Base-by-base conservation (phyloP, 2,329 filamentous ascomycete species). In the Nigrospora sphaerica region DNA sequence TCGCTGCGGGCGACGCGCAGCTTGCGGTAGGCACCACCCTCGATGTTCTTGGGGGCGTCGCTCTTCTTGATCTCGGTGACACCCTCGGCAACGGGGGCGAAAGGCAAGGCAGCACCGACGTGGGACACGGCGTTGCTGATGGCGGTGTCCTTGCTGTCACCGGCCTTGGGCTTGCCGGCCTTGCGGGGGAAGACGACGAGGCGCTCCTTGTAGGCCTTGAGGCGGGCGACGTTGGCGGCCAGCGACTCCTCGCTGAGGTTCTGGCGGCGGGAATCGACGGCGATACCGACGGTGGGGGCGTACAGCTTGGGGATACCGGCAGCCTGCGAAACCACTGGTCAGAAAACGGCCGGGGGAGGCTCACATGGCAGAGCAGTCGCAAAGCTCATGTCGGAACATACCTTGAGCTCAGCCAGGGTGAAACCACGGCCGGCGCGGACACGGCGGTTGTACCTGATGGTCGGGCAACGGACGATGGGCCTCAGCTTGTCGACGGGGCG, bases 381-480 rank as follows among this genome's bases (percentile, higher is more conserved):
- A 23, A 2, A 12, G 12, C 45, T n/a, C 16, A 19, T 12, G 19
- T 12, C 13, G 18, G 44, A 44, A 59, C 71, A 58, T 86, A 96
- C 92, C 91, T 98, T 98, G 71, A 98, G 81, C 83, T 98, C 93
- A 77, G 85, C 80, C 61, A 97, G 80, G 63, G 92, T 89, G 86
- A 98, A 98, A 72, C 93, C 93, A 80, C 93, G 90, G 73, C 93
- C 93, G 68, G 89, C 83, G 71, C 93, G 86, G 69, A 95, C 87
- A 71, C 90, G 90, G 71, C 93, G 91, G 88, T 98, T 98, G 83
- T 98, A 95, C 83, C 95, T 95, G 80, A 96, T 75, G 65, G 88
- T 92, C 69, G 93, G 92, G 86, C 92, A 97, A 79, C 91, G 88
- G 63, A 98, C 92, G 73, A 97, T 77, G 60, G 93, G 93, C 71